A percentile compares a stretch with the other conserved stretches of the same genome.
Conservation (phyloP, 805 yeast genomes). For the Suhomyces faveliae region DNA sequence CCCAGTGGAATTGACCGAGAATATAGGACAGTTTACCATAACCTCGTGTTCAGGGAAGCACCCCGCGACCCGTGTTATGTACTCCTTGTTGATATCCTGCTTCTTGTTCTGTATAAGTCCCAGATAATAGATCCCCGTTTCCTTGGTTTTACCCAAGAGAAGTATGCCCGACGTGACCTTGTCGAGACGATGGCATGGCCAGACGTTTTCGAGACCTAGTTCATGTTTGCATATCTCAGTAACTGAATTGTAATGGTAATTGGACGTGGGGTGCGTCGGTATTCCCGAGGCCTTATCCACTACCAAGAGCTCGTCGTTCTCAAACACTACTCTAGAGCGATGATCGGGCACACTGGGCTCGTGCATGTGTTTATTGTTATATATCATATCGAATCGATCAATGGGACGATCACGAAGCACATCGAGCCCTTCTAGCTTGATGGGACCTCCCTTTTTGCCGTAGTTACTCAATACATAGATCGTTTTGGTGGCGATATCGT, state of each 20-base stretch:
- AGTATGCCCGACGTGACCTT: slow-evolving; percentile 52
- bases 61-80: slow-evolving; percentile 45
- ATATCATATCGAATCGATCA: slow-evolving; percentile 18
- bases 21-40: slow-evolving; percentile 40
- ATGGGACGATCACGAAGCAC: slow-evolving; percentile 6
- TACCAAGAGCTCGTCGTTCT: slow-evolving; percentile 40
- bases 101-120: slow-evolving; percentile 28
- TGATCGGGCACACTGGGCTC: slow-evolving; percentile 40
- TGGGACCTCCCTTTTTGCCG: slow-evolving; percentile 18
- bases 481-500: slow-evolving; percentile 23
- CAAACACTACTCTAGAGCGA: slow-evolving; percentile 26
- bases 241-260: slow-evolving; percentile 42
- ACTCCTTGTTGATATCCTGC: slow-evolving; percentile 35
- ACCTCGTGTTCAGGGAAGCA: slow-evolving; percentile 34
- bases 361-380: slow-evolving; percentile 40
- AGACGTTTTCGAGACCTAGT: slow-evolving; percentile 23
- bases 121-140: slow-evolving; percentile 32
- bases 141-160: slow-evolving; percentile 40
- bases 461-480: slow-evolving; percentile 25
- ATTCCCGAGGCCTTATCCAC: slow-evolving; percentile 53
- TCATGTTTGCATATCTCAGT: slow-evolving; percentile 41
- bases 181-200: slow-evolving; percentile 51
- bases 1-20: slow-evolving; percentile 34
- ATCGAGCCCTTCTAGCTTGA: slow-evolving; percentile 22
- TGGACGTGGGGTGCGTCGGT: slow-evolving; percentile 54